Base-by-base conservation (phyloP, 1,139 yeast genomes). In the Diutina rugosa region DNA sequence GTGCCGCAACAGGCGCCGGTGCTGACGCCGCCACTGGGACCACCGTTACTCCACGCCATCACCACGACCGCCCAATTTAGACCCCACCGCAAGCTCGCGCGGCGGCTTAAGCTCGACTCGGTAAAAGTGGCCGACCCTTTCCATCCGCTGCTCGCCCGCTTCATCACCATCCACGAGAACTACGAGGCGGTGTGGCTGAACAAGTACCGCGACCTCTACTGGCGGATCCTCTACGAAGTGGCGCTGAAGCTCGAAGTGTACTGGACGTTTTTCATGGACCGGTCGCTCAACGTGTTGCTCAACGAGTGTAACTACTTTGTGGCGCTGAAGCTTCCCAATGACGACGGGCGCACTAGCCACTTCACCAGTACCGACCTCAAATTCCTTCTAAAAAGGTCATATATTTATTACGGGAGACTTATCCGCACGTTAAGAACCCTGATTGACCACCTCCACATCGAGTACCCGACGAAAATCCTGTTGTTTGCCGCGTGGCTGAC, bases 401-500 rank as follows among this genome's bases (percentile, higher is more conserved):
- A 49, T 14, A 38, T 30, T 8, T 18, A 49, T 18, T 49, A 49
- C 18, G 53, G 29, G 4, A 26, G n/a, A 5, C 32, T 49, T n/a
- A 49, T 49, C 29, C 16, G 35, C 10, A 9, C 16, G 7, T 32
- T 49, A 12, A 45, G 53, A 10, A 21, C 32, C 6, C 53, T 49
- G 53, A 30, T 49, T 16, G 53, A 49, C 16, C 18, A n/a, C 29
- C 44, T 49, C 29, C 53, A 49, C 32, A 49, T 49, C 30, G 53
- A 49, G 44, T 49, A 49, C 29, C 53, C 53, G 9, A 49, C 32
- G 3, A 49, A 49, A 28, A 49, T 49, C 45, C n/a, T 21, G 29
- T 18, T 49, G 6, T 49, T n/a, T 12, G 53, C 53, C 5, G 53
- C 44, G n/a, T 49, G 53, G 53, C 53, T 49, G 53, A 49, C 53